Conservation (phyloP, 345 rosid species). For the Dimocarpus longan region DNA sequence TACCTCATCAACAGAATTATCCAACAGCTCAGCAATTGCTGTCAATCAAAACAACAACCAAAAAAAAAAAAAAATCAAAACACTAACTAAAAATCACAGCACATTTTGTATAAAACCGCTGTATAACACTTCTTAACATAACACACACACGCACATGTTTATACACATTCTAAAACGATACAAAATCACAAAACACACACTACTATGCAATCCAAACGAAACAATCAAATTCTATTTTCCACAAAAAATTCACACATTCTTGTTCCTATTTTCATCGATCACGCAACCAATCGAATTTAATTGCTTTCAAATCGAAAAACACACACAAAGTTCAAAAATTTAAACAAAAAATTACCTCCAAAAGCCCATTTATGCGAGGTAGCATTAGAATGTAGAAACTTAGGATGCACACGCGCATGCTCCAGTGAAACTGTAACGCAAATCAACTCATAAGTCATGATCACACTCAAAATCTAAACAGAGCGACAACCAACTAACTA, state of each 20-base stretch:
- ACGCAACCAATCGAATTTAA: neutral
- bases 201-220: neutral
- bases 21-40: constrained; percentile 98
- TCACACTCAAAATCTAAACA: neutral
- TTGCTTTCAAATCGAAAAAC: neutral
- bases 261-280: neutral
- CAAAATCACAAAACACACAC: neutral
- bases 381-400: constrained; percentile 97
- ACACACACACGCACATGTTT: too few relatives aligned
- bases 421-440: constrained; percentile 57
- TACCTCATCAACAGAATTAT: constrained; percentile 98
- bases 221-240: neutral
- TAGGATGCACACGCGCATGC: constrained; percentile 93
- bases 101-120: neutral
- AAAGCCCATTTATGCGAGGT: constrained; percentile 99
- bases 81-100: constrained; percentile 7
- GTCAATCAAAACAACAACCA: constrained; percentile 23
- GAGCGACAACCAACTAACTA: neutral
- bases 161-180: neutral
- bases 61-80: neutral
- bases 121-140: neutral
- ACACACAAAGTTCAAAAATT: neutral
- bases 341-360: constrained; percentile 59
- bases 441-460: constrained; percentile 1
- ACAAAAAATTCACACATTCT: neutral